Evolutionary conservation across 1,284 basidiomycete species (phyloP).

Genomic region (Polyporus tsugae): DNA sequence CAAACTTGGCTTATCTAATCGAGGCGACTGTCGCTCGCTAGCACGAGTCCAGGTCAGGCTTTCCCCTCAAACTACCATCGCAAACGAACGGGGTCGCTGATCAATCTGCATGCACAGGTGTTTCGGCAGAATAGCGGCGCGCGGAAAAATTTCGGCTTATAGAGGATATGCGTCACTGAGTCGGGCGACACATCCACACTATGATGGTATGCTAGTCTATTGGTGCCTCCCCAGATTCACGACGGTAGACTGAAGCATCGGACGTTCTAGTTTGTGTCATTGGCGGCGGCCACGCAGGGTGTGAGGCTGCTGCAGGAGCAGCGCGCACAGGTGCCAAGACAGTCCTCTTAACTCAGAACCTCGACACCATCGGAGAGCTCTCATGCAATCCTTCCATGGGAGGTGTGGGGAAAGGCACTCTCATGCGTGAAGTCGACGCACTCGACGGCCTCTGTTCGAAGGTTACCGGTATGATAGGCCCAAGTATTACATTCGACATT

Average conservation of each 20-base stretch:
- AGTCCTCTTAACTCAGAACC: slow-evolving; percentile 80
- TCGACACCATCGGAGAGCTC: slow-evolving; percentile 86
- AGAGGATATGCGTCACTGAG: slow-evolving; percentile 28
- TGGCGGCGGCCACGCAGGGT: slow-evolving; percentile 93
- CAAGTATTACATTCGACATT: slow-evolving; percentile 1
- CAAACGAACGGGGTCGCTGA: background rate
- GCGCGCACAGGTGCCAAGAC: slow-evolving; percentile 86
- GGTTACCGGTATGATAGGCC: slow-evolving; percentile 64
- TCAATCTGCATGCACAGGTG: slow-evolving; percentile 25
- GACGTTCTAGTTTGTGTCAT: slow-evolving; percentile 75
- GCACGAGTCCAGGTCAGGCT: background rate
- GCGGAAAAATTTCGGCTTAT: background rate
- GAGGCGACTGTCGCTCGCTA: background rate
- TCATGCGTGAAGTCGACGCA: slow-evolving; percentile 90
- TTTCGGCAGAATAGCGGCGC: background rate
- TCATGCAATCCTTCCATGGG: slow-evolving; percentile 93
- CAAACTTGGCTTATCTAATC: slow-evolving; percentile 23
- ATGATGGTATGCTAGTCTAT: slow-evolving; percentile 36
- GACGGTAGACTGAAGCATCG: no score
- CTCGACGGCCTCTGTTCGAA: slow-evolving; percentile 84
- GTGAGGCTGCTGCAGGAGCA: slow-evolving; percentile 88
- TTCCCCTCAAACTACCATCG: slow-evolving; percentile 3
- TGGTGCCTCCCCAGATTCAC: background rate
- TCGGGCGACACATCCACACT: slow-evolving; percentile 22
- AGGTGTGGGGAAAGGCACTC: slow-evolving; percentile 89